Conservation (phyloP, 2,329 filamentous ascomycete species). For the Fusarium xyrophilum region DNA sequence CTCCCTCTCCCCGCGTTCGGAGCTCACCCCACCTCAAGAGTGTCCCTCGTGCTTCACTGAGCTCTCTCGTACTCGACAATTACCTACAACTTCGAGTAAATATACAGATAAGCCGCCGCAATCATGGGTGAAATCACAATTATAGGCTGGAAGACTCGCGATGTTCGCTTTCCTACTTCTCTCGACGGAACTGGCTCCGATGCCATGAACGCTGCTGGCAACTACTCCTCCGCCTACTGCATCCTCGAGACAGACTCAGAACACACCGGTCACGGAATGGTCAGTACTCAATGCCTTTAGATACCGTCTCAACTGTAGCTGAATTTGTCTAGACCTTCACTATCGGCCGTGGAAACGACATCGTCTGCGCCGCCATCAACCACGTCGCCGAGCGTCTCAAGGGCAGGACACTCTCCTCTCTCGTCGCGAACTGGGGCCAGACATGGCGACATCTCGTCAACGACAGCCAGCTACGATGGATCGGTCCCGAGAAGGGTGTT, state of each 20-base stretch:
- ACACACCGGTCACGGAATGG: slow-evolving; percentile 80
- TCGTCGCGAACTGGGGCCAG: slow-evolving; percentile 82
- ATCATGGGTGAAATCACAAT: slow-evolving; percentile 66
- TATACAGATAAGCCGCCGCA: not conserved
- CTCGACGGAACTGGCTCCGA: slow-evolving; percentile 96
- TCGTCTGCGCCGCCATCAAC: slow-evolving; percentile 84
- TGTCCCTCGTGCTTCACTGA: slow-evolving; percentile 20
- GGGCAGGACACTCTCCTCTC: slow-evolving; percentile 75
- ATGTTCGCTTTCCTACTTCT: slow-evolving; percentile 87
- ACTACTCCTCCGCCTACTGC: slow-evolving; percentile 95
- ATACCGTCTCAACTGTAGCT: not conserved
- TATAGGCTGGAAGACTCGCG: slow-evolving; percentile 73
- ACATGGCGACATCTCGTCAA: slow-evolving; percentile 93
- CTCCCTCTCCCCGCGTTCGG: no score
- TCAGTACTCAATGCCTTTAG: slow-evolving; percentile 43
- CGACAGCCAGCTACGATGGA: slow-evolving; percentile 91
- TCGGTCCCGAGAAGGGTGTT: slow-evolving; percentile 91
- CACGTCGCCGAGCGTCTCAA: slow-evolving; percentile 79
- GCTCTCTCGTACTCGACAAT: slow-evolving; percentile 1
- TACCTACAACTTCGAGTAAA: not conserved
- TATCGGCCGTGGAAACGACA: slow-evolving; percentile 88
- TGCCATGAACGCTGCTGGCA: slow-evolving; percentile 93
- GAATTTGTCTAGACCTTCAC: slow-evolving; percentile 68
- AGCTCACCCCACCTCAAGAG: slow-evolving; percentile 29
- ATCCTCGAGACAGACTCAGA: slow-evolving; percentile 82